Percentiles rank a stretch among this genome's conserved stretches.
These are phyloP conservation scores for Acanthamoeba divionensis DNA, from an alignment of 208 protist genomes.

Conservation along the genomic window DNA sequence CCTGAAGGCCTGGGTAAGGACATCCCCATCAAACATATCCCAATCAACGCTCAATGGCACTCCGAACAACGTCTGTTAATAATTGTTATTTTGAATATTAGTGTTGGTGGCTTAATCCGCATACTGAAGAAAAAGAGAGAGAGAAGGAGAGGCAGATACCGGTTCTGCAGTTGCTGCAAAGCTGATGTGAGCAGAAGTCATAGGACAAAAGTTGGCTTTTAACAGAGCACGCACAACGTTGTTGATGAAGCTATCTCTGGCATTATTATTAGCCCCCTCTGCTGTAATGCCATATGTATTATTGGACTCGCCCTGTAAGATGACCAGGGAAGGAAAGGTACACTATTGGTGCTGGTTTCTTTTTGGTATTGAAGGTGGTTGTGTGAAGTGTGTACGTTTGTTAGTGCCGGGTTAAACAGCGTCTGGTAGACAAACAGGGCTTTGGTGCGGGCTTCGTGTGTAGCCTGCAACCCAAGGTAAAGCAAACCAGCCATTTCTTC, in stretches of 20 bases:
- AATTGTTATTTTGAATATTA: background rate
- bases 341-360: background rate
- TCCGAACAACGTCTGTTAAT: constrained; percentile 16
- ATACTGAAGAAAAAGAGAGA: too few species aligned
- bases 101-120: too few species aligned
- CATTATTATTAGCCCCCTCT: too few species aligned
- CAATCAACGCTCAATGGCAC: constrained; percentile 37
- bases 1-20: background rate
- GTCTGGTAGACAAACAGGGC: constrained; percentile 39
- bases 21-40: constrained; percentile 2
- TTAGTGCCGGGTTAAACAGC: constrained; percentile 36
- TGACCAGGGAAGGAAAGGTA: too few species aligned
- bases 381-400: background rate
- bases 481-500: background rate
- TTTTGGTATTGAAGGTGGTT: too few species aligned
- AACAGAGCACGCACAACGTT: constrained; percentile 30
- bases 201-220: constrained; percentile 7
- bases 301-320: too few species aligned
- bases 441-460: background rate
- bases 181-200: background rate
- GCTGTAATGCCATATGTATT: too few species aligned
- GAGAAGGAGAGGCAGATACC: background rate
- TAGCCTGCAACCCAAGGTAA: constrained; percentile 1
- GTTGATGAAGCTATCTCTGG: constrained; percentile 42
- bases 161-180: constrained; percentile 13